phyloP scores from a whole-genome alignment of 805 yeast species.

The Pichia thaimueangensis region DNA sequence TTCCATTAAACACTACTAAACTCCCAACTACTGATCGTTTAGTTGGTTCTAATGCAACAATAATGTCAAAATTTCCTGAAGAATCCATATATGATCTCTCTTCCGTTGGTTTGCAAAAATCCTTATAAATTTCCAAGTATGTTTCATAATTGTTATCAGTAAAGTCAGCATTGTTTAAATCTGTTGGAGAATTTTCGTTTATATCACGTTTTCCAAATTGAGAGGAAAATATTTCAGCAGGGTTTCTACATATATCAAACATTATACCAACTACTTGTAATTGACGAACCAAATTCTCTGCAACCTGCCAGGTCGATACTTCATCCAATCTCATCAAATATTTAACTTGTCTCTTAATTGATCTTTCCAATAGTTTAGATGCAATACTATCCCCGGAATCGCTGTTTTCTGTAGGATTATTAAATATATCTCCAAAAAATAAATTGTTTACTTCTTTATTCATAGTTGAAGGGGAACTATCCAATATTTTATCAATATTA shows the following conservation, averaged over 20 bases:
- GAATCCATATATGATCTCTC: conserved; percentile 2
- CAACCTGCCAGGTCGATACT: conserved; percentile 44
- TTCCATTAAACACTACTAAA: conserved; percentile 40
- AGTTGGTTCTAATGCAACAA: conserved; percentile 28
- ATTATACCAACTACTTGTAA: conserved; percentile 54
- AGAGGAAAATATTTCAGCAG: conserved; percentile 2
- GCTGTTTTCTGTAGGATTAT: not conserved
- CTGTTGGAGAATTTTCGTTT: conserved; percentile 31
- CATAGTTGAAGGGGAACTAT: too few relatives aligned
- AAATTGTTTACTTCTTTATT: not conserved
- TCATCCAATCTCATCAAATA: conserved; percentile 35
- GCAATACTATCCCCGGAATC: not conserved
- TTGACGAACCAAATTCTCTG: conserved; percentile 48
- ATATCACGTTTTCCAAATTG: not conserved
- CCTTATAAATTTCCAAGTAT: conserved; percentile 11
- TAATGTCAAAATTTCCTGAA: conserved; percentile 34
- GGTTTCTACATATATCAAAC: conserved; percentile 45
- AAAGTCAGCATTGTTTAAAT: conserved; percentile 31
- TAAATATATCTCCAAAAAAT: not conserved
- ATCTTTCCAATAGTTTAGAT: not conserved
- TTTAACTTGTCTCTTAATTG: not conserved
- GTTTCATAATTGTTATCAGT: conserved; percentile 32
- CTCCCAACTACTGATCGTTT: conserved; percentile 33
- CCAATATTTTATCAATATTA: not conserved
- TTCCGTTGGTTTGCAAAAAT: conserved; percentile 28